Evolutionary conservation across 768 basidiomycete species (phyloP).

Genomic region (Serendipita sp.): DNA sequence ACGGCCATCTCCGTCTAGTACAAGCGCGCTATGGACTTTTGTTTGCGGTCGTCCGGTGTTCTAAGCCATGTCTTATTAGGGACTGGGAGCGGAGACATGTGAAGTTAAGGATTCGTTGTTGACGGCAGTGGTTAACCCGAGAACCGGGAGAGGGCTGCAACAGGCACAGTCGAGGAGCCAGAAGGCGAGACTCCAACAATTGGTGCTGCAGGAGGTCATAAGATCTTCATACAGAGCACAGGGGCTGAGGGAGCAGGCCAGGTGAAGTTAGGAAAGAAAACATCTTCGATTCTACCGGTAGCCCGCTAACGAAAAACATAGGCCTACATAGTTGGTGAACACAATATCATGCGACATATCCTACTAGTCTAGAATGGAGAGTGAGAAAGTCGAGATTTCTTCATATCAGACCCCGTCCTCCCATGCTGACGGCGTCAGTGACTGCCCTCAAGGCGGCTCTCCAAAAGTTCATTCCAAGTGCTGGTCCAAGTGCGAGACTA

Average conservation of each 20-base stretch:
- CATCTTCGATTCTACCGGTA: no score
- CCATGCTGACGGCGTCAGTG: conserved; percentile 57
- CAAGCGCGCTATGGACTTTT: no score
- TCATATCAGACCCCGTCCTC: conserved; percentile 54
- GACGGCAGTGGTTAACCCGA: background rate
- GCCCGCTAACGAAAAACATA: background rate
- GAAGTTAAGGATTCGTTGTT: no score
- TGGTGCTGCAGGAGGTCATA: background rate
- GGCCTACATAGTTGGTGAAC: background rate
- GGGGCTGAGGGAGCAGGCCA: no score
- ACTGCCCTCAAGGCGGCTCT: conserved; percentile 34
- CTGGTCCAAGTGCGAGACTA: conserved; percentile 17
- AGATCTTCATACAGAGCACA: no score
- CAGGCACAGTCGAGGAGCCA: background rate
- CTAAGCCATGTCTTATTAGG: no score
- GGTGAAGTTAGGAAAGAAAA: no score
- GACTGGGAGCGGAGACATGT: no score
- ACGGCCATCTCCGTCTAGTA: no score
- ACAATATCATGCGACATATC: background rate
- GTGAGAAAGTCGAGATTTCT: background rate
- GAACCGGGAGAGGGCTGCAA: background rate
- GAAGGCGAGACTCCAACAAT: background rate
- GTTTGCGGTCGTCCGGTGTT: no score
- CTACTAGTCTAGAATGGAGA: background rate
- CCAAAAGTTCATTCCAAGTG: conserved; percentile 27